Evolutionary conservation across 495 filamentous ascomycete genomes (phyloP), one percentile per base, ranked within the genome.

Genomic region (Opeltia flavorubescens): DNA sequence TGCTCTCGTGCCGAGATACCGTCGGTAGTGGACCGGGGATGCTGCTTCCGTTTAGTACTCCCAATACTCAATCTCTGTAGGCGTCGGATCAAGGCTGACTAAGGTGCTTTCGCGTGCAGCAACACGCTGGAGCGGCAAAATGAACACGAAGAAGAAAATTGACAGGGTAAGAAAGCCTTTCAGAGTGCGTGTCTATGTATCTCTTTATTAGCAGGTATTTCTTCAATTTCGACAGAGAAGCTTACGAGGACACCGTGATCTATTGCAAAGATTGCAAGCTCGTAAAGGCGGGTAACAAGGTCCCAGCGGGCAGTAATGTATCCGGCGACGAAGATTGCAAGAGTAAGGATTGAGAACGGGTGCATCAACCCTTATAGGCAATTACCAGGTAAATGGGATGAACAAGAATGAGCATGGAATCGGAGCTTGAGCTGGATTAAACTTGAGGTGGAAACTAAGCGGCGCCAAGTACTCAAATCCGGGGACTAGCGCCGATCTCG

Each of bases 301-400:
- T 95, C 89, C 87, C 88, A 96, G 70, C 93, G 81, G 57, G 91
- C 91, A 66, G 93, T 95, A 62, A 86, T 95, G 72, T 99, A 99
- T 65, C 91, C 91, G 66, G 91, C 89, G 72, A 96, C 80, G 69
- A 99, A 99, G 72, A 99, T 94, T 62, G 82, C 87, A 67, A 93
- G 79, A 48, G 87, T 89, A 66, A 94, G 74, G 62, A 86, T 69
- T 55, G 88, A 94, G 68, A 95, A 94, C 62, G 87, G 84, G 86
- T 94, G 86, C 88, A 95, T 95, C 71, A 78, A 86, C 72, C 57
- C 13, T 18, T 18, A 7, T 5, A n/a, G n/a, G n/a, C n/a, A 38
- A 38, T 8, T n/a, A 36, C 5, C 3, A 12, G 23, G 9, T 9
- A 11, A 46, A 20, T 4, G 4, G 21, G 9, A 38, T 5, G 3